Base-by-base conservation (phyloP, 75 land plant genomes). In the Sequoiadendron giganteum region DNA sequence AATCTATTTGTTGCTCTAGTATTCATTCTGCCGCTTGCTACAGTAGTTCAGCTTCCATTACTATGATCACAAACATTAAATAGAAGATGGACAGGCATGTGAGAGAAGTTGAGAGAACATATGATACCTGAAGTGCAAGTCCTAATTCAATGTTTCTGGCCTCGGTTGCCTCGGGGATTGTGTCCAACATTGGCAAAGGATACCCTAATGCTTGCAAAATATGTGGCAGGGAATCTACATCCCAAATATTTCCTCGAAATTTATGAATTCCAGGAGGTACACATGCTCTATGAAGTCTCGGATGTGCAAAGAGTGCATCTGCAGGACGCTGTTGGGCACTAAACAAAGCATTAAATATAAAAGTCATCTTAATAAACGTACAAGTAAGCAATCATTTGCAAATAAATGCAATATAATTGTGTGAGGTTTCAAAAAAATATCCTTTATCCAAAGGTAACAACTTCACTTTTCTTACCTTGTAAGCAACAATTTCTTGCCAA, bases 211-310 rank as follows among this genome's bases (percentile, higher is more conserved):
- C 86, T 81, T 86, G 88, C 94, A 93, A 91, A 34, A 98, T 98
- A 80, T 92, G 87, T 39, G 97, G 99, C 70, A 91, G 90, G 86
- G 92, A 87, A 56, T 95, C 96, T 89, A 85, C 91, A 82, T 96
- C 99, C 99, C 99, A 98, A 47, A 96, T 76, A 87, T 96, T 98
- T 42, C 95, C 94, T 79, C 97, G 90, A 85, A 98, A 98, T 5
- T 96, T 92, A 87, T 98, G 96, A 94, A 98, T 95, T 39, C 99
- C 99, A 54, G 99, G 98, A 73, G 99, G 99, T 73, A 98, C 99
- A 88, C 99, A 98, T 89, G 98, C 99, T 91, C 98, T 92, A 52
- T 93, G 97, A 72, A 96, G 95, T 86, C 99, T 87, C 65, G 99
- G 99, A 75, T 95, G 94, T 39, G 97, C 94, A 92, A 98, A 95